These are phyloP conservation scores for Periglandula ipomoeae DNA, from an alignment of 2,329 filamentous ascomycete species.

Conservation along the genomic window DNA sequence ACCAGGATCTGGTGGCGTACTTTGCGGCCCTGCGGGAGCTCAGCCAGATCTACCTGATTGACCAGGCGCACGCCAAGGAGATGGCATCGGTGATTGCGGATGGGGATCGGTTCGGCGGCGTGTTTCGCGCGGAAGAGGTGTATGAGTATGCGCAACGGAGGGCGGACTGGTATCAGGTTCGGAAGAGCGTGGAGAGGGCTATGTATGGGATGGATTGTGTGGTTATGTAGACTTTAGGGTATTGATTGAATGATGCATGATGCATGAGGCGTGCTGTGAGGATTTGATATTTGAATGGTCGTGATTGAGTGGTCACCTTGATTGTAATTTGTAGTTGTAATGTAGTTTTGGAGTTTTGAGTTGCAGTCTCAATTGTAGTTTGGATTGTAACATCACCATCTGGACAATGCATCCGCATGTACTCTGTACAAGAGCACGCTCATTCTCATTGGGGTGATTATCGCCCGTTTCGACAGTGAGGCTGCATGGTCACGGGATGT, in stretches of 20 bases:
- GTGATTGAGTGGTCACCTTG: not conserved
- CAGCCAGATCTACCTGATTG: conserved; percentile 91
- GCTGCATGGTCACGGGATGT: no score
- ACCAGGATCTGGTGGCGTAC: conserved; percentile 77
- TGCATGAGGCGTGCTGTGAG: not conserved
- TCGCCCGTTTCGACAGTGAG: no score
- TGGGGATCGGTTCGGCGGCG: conserved; percentile 76
- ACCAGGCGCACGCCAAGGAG: conserved; percentile 76
- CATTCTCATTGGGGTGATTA: no score
- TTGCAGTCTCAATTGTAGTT: no score
- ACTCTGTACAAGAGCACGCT: no score
- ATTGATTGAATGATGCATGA: not conserved
- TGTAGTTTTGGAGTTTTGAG: no score
- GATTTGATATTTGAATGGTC: not conserved
- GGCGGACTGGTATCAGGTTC: conserved; percentile 91
- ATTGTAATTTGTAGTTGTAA: not conserved
- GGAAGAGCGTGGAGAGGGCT: conserved; percentile 80
- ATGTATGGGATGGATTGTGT: conserved; percentile 93
- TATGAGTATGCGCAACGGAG: conserved; percentile 93
- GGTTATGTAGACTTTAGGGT: conserved; percentile 53
- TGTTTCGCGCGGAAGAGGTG: conserved; percentile 92
- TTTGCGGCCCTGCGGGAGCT: conserved; percentile 88
- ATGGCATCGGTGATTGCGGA: conserved; percentile 94
- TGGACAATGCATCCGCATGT: no score
- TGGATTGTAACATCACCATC: no score